A percentile compares a stretch with the other conserved stretches of the same genome.
Evolutionary conservation across 2,329 filamentous ascomycete genomes (phyloP).

Genomic region (Colletotrichum falcatum): DNA sequence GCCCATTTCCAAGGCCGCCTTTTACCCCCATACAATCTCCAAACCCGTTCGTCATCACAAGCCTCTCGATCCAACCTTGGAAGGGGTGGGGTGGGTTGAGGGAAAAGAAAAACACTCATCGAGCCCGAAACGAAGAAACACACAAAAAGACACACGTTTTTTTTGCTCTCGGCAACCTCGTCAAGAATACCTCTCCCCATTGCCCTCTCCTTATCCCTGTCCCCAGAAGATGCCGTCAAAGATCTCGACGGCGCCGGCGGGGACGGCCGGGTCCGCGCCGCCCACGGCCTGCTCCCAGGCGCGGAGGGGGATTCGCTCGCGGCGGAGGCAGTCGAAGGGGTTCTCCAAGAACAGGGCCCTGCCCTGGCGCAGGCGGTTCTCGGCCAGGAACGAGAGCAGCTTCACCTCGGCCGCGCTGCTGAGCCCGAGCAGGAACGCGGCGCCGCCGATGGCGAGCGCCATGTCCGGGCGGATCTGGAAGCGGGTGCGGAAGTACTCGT

Average conservation of each 20-base stretch:
- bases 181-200: too few relatives aligned
- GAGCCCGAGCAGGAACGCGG: neutral
- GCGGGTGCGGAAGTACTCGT: neutral
- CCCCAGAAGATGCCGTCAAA: neutral
- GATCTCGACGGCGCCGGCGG: neutral
- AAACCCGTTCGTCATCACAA: neutral
- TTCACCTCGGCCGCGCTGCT: neutral
- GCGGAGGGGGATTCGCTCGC: neutral
- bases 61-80: neutral
- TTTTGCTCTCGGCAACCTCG: too few relatives aligned
- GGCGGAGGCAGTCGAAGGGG: neutral
- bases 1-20: neutral
- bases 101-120: neutral
- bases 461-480: neutral
- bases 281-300: neutral
- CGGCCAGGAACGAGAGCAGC: neutral
- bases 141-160: neutral
- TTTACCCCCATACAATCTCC: neutral
- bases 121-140: neutral
- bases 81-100: too few relatives aligned
- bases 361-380: neutral
- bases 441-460: neutral
- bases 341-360: neutral
- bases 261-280: neutral
- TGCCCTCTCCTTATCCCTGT: neutral